Percentiles rank a stretch among this genome's conserved stretches.
Evolutionary conservation across 2,329 filamentous ascomycete species (phyloP).

Genomic region (Curvularia hawaiiensis): DNA sequence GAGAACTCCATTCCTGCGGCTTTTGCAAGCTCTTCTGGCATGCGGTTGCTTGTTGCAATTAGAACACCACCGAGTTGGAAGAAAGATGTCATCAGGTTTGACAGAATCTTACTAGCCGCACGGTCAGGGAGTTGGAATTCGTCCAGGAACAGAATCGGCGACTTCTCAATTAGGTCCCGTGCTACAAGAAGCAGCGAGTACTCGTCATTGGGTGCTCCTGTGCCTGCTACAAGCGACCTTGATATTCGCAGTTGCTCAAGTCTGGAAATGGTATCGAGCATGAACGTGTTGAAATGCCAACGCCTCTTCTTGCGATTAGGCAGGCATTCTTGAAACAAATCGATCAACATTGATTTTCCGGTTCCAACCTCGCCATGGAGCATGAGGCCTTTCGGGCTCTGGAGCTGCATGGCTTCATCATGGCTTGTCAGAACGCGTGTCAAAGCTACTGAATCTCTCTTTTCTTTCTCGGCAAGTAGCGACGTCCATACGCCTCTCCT

Average conservation of each 20-base stretch:
- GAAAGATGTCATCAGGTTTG: slow-evolving; percentile 77
- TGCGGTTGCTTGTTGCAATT: slow-evolving; percentile 79
- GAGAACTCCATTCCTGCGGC: slow-evolving; percentile 73
- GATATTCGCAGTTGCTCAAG: slow-evolving; percentile 67
- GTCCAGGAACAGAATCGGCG: slow-evolving; percentile 78
- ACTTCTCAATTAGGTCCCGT: slow-evolving; percentile 74
- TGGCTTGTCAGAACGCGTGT: slow-evolving; percentile 72
- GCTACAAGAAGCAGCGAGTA: slow-evolving; percentile 77
- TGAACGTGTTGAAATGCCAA: slow-evolving; percentile 87
- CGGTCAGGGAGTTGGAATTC: slow-evolving; percentile 85
- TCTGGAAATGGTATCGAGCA: slow-evolving; percentile 76
- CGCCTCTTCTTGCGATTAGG: slow-evolving; percentile 74
- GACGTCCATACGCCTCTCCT: slow-evolving; percentile 59
- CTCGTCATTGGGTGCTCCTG: slow-evolving; percentile 53
- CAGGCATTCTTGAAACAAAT: slow-evolving; percentile 77
- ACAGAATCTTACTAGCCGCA: slow-evolving; percentile 77
- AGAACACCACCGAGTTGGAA: slow-evolving; percentile 83
- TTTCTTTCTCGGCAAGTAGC: slow-evolving; percentile 60
- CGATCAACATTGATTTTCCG: slow-evolving; percentile 84
- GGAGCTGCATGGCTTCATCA: slow-evolving; percentile 71
- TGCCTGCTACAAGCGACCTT: slow-evolving; percentile 26
- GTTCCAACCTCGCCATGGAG: slow-evolving; percentile 83
- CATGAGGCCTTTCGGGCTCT: slow-evolving; percentile 76
- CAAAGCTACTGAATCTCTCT: slow-evolving; percentile 62
- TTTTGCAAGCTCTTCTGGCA: slow-evolving; percentile 81